Conservation (phyloP, 305 asterid species). For the Rubia occidens region DNA sequence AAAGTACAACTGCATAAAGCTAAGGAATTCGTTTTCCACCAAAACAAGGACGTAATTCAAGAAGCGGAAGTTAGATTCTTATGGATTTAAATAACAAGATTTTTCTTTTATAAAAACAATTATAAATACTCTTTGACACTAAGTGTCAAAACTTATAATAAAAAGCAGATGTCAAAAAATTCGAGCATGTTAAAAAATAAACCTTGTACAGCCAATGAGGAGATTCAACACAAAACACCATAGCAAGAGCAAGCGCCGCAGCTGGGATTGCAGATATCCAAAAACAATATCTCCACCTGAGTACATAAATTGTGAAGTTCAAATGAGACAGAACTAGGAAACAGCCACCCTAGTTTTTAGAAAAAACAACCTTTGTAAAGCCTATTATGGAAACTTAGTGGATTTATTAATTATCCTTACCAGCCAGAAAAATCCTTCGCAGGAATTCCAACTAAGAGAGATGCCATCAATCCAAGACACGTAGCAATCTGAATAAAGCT, state of each 20-base stretch:
- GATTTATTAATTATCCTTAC: constrained; percentile 33
- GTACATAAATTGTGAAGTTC: constrained; percentile 17
- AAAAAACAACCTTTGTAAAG: constrained; percentile 5
- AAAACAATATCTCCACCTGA: constrained; percentile 94
- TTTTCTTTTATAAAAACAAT: background rate
- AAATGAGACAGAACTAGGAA: constrained; percentile 14
- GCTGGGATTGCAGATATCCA: constrained; percentile 80
- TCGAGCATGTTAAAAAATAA: background rate
- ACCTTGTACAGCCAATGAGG: constrained; percentile 97
- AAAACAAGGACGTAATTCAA: background rate
- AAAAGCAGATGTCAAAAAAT: background rate
- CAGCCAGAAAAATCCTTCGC: constrained; percentile 64
- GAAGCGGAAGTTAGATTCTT: background rate
- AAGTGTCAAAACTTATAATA: background rate
- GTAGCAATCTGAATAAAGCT: constrained; percentile 85
- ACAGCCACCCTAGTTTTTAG: constrained; percentile 10
- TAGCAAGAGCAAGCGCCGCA: constrained; percentile 54
- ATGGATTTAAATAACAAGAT: background rate
- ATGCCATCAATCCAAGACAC: constrained; percentile 70
- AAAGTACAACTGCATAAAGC: background rate
- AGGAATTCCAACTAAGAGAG: constrained; percentile 74
- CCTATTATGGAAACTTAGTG: constrained; percentile 2
- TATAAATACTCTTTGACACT: background rate
- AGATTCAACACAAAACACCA: constrained; percentile 87
- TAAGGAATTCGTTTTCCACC: background rate